Percentiles rank a stretch among this genome's conserved stretches.
phyloP scores from a whole-genome alignment of 2,329 filamentous ascomycete species.

The Saccharata proteae region DNA sequence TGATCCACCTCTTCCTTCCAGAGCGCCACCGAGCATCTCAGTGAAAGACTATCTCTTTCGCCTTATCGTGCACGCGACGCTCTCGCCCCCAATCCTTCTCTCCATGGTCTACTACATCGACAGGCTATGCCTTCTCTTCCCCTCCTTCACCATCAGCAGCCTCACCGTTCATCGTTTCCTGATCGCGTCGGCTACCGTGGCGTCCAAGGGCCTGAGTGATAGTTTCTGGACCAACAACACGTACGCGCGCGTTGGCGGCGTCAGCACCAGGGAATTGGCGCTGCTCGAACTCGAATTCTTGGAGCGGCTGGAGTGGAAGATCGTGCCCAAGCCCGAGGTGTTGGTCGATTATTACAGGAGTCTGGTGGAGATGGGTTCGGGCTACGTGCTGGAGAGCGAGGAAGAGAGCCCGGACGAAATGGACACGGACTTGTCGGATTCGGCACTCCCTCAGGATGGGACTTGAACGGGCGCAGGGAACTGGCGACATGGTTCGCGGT shows the following conservation, averaged over 20 bases:
- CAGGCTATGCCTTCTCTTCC: conserved; percentile 80
- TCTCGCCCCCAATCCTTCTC: conserved; percentile 85
- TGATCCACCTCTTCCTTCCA: conserved; percentile 15
- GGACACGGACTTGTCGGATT: too few relatives aligned
- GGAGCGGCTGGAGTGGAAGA: conserved; percentile 87
- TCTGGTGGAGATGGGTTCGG: conserved; percentile 56
- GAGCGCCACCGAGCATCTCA: conserved; percentile 77
- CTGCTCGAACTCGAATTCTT: conserved; percentile 88
- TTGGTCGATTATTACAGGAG: conserved; percentile 88
- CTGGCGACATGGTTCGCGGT: too few relatives aligned
- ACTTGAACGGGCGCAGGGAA: too few relatives aligned
- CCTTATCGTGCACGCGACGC: conserved; percentile 82
- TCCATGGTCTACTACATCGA: conserved; percentile 99
- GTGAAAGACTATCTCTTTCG: conserved; percentile 89
- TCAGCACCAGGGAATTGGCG: conserved; percentile 80
- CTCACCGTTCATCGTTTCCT: conserved; percentile 94
- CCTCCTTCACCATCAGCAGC: conserved; percentile 91
- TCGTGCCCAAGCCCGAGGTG: conserved; percentile 89
- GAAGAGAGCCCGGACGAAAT: too few relatives aligned
- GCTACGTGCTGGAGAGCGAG: conserved; percentile 39
- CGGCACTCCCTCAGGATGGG: too few relatives aligned
- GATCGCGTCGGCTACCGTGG: conserved; percentile 90
- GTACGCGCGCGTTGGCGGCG: conserved; percentile 86
- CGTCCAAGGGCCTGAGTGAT: conserved; percentile 89
- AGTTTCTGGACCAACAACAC: conserved; percentile 98